These are phyloP conservation scores for Trichocladium antarcticum DNA, from an alignment of 495 filamentous ascomycete species.

Conservation along the genomic window DNA sequence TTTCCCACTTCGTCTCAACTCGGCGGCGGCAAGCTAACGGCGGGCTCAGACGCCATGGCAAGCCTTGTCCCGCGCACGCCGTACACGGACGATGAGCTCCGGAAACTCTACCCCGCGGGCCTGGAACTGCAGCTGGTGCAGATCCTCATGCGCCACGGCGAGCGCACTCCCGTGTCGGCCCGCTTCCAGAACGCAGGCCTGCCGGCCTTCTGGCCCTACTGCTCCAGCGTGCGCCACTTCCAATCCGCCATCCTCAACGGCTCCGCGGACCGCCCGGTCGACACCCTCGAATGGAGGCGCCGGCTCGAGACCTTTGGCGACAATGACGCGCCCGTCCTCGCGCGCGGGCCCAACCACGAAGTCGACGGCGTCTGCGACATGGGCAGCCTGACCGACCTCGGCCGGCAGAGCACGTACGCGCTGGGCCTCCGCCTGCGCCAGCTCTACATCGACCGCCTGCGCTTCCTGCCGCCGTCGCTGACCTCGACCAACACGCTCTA, in stretches of 20 bases:
- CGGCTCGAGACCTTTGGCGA: constrained; percentile 69
- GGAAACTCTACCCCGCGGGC: constrained; percentile 63
- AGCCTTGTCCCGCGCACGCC: constrained; percentile 60
- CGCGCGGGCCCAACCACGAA: constrained; percentile 52
- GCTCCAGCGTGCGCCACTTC: constrained; percentile 60
- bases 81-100: constrained; percentile 73
- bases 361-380: constrained; percentile 72
- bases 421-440: constrained; percentile 67
- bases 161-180: constrained; percentile 73
- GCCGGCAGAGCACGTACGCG: constrained; percentile 70
- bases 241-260: constrained; percentile 53
- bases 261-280: constrained; percentile 35
- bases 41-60: constrained; percentile 63
- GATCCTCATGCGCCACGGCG: constrained; percentile 82
- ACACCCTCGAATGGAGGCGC: constrained; percentile 62
- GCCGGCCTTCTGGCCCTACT: constrained; percentile 83
- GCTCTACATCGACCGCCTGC: constrained; percentile 80
- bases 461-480: constrained; percentile 66
- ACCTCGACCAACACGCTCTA: constrained; percentile 58
- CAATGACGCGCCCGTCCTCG: constrained; percentile 58
- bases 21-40: too few relatives aligned
- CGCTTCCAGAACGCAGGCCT: constrained; percentile 89
- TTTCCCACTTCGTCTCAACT: too few relatives aligned
- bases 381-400: constrained; percentile 80
- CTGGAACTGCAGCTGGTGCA: constrained; percentile 84